Evolutionary conservation across 306 rosid genomes (phyloP).

Genomic region (Quercus gilva): DNA sequence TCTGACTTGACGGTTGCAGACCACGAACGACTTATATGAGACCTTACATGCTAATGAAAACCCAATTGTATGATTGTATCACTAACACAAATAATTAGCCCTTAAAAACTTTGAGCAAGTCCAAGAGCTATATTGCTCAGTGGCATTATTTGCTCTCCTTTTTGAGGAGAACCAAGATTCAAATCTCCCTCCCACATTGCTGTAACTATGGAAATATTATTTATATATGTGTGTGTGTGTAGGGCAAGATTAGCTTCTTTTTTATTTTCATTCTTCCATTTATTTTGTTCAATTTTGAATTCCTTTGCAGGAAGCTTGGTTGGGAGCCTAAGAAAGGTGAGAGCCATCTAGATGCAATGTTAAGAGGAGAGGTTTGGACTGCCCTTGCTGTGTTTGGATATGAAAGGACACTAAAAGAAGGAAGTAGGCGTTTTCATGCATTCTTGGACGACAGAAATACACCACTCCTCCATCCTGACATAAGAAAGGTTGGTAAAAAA

Average conservation of each 20-base stretch:
- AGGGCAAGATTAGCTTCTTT: too few relatives aligned
- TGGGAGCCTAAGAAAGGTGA: constrained; percentile 78
- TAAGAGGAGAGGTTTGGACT: constrained; percentile 90
- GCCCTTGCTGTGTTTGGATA: constrained; percentile 75
- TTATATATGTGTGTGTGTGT: too few relatives aligned
- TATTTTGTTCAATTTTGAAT: not conserved
- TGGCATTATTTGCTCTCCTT: too few relatives aligned
- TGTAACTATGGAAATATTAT: too few relatives aligned
- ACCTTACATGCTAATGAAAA: not conserved
- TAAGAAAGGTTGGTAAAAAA: constrained; percentile 62
- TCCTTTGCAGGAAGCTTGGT: constrained; percentile 77
- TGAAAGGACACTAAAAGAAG: constrained; percentile 72
- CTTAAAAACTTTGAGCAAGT: not conserved
- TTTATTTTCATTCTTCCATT: not conserved
- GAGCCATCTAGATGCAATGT: constrained; percentile 75
- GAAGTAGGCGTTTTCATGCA: constrained; percentile 63
- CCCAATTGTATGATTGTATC: not conserved
- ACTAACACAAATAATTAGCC: not conserved
- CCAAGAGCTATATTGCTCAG: too few relatives aligned
- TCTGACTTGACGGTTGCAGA: not conserved
- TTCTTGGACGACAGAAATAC: constrained; percentile 79
- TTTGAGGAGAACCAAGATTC: too few relatives aligned
- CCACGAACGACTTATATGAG: not conserved
- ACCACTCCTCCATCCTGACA: constrained; percentile 83
- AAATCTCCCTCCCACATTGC: too few relatives aligned